These are phyloP conservation scores for Saccharomycopsis selenospora DNA, from an alignment of 805 yeast genomes.

Conservation along the genomic window DNA sequence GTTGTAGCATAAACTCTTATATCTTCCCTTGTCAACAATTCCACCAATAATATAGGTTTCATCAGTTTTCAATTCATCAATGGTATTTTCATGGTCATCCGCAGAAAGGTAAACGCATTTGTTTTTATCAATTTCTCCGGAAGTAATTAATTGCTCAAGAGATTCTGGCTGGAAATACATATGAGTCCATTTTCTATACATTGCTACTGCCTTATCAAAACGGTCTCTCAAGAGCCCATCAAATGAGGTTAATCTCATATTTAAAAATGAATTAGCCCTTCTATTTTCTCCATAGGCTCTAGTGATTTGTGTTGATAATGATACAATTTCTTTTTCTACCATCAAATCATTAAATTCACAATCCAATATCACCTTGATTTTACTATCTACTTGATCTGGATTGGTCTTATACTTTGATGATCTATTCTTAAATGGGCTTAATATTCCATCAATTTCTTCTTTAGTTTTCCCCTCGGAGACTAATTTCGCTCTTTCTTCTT, in stretches of 20 bases:
- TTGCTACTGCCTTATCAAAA: slow-evolving; percentile 54
- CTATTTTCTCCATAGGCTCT: slow-evolving; percentile 76
- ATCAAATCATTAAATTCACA: slow-evolving; percentile 88
- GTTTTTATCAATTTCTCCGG: slow-evolving; percentile 29
- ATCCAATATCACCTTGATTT: slow-evolving; percentile 61
- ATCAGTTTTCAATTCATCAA: slow-evolving; percentile 58
- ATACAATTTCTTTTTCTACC: slow-evolving; percentile 63
- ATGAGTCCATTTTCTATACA: slow-evolving; percentile 63
- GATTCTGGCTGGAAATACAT: slow-evolving; percentile 42
- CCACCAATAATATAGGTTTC: slow-evolving; percentile 88
- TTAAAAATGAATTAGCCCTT: slow-evolving; percentile 48
- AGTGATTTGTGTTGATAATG: slow-evolving; percentile 73
- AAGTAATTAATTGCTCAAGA: slow-evolving; percentile 27
- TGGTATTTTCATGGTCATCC: slow-evolving; percentile 61
- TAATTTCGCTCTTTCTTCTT: slow-evolving; percentile 31
- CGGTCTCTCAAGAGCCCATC: slow-evolving; percentile 57
- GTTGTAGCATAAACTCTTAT: slow-evolving; percentile 68
- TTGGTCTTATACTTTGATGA: slow-evolving; percentile 29
- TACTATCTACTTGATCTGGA: slow-evolving; percentile 40
- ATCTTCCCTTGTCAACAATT: slow-evolving; percentile 90
- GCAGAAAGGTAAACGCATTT: slow-evolving; percentile 71
- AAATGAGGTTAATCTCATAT: slow-evolving; percentile 57
- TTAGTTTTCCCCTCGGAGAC: slow-evolving; percentile 33
- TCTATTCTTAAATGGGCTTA: slow-evolving; percentile 23
- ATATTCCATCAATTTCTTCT: slow-evolving; percentile 28